Conservation (phyloP, 2,329 filamentous ascomycete species). For the Diplodia scrobiculata region DNA sequence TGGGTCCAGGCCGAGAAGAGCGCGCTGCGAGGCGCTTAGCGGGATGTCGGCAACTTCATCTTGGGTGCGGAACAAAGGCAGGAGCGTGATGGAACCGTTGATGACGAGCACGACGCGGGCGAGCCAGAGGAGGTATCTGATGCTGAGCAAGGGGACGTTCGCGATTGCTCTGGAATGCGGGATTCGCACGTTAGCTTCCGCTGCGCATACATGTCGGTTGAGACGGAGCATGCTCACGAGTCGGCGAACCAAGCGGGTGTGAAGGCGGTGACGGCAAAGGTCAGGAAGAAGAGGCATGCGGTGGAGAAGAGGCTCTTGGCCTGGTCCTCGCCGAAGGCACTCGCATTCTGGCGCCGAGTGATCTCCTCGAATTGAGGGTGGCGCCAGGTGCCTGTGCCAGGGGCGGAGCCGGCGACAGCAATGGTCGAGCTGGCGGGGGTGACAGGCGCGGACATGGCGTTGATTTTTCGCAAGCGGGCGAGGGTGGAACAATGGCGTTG, state of each 20-base stretch:
- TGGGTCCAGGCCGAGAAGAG: constrained; percentile 77
- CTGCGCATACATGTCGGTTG: not conserved
- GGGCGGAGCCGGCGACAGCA: constrained; percentile 20
- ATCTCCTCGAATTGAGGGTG: constrained; percentile 91
- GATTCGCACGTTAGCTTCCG: constrained; percentile 36
- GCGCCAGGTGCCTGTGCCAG: constrained; percentile 75
- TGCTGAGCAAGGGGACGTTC: constrained; percentile 42
- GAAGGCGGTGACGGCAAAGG: constrained; percentile 50
- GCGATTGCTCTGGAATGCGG: constrained; percentile 40
- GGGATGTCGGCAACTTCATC: constrained; percentile 88
- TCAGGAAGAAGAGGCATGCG: constrained; percentile 55
- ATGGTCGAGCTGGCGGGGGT: constrained; percentile 26
- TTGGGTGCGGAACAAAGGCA: constrained; percentile 69
- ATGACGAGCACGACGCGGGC: constrained; percentile 57
- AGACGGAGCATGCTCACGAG: not conserved
- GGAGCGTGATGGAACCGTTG: constrained; percentile 71
- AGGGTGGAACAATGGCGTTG: not conserved
- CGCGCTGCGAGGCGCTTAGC: constrained; percentile 83
- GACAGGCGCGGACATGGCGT: constrained; percentile 26
- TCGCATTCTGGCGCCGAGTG: constrained; percentile 73
- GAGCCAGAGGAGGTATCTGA: constrained; percentile 48
- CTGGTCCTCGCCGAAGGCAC: constrained; percentile 77
- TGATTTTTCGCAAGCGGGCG: constrained; percentile 20
- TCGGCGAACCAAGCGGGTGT: constrained; percentile 4
- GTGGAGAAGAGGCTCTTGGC: constrained; percentile 71